Percentiles rank a stretch among this genome's conserved stretches.
Conservation (phyloP, 129 eudicot genomes). For the Dittrichia graveolens region DNA sequence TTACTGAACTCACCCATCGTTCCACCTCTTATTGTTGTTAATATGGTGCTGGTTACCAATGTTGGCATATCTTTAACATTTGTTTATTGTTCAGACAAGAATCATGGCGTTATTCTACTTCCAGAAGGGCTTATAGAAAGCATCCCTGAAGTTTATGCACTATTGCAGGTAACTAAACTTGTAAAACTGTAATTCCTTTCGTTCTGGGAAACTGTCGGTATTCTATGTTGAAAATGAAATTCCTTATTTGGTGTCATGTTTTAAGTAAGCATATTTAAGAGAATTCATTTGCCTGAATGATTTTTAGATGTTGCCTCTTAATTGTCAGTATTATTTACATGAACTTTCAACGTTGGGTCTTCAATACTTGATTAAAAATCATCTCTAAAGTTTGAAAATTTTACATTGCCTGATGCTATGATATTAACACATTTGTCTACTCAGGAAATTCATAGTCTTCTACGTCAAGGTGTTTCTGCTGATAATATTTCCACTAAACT, state of each 20-base stretch:
- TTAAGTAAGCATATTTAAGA: background rate
- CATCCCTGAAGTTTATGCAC: conserved; percentile 96
- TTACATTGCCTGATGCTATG: conserved; percentile 11
- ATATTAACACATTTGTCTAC: conserved; percentile 16
- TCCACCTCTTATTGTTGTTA: conserved; percentile 1
- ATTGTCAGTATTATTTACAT: background rate
- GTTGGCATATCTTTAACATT: background rate
- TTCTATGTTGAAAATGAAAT: background rate
- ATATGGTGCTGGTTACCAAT: conserved; percentile 1
- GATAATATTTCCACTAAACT: conserved; percentile 83
- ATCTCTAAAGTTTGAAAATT: no score
- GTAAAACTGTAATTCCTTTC: conserved; percentile 4
- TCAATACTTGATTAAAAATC: no score
- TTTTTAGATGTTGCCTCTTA: conserved; percentile 3
- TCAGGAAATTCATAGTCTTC: conserved; percentile 94
- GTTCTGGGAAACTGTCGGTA: background rate
- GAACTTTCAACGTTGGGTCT: background rate
- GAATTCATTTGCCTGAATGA: background rate
- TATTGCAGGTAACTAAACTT: conserved; percentile 64
- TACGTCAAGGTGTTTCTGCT: conserved; percentile 70
- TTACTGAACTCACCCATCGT: background rate
- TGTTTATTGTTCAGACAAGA: conserved; percentile 54
- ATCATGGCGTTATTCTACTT: conserved; percentile 93
- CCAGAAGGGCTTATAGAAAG: conserved; percentile 99
- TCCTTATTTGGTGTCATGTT: background rate